Percentiles rank a stretch among this genome's conserved stretches.
Conservation (phyloP, 2,329 filamentous ascomycete genomes). For the Arachnomyces sp. region DNA sequence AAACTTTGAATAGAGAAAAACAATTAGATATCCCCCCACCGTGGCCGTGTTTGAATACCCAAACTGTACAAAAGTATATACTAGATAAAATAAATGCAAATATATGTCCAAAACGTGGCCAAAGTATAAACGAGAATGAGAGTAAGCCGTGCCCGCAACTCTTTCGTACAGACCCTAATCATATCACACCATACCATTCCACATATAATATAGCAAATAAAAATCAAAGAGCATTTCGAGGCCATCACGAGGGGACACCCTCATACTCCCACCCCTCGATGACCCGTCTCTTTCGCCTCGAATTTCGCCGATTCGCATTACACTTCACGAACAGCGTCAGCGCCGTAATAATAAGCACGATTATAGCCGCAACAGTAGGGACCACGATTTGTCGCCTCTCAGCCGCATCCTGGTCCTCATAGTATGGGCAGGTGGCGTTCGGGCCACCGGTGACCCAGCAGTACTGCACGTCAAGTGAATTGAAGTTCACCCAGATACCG, state of each 20-base stretch:
- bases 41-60: too few relatives aligned
- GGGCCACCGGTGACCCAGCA: slow-evolving; percentile 55
- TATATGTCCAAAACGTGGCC: too few relatives aligned
- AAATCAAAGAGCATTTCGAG: too few relatives aligned
- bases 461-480: slow-evolving; percentile 45
- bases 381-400: slow-evolving; percentile 47
- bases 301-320: slow-evolving; percentile 51
- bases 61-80: too few relatives aligned
- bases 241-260: slow-evolving; percentile 48
- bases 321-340: slow-evolving; percentile 58
- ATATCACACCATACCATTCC: too few relatives aligned
- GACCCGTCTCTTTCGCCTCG: slow-evolving; percentile 43
- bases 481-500: slow-evolving; percentile 53
- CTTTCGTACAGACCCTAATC: too few relatives aligned
- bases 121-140: too few relatives aligned
- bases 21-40: too few relatives aligned
- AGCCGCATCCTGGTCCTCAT: slow-evolving; percentile 33
- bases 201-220: too few relatives aligned
- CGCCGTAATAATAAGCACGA: slow-evolving; percentile 53
- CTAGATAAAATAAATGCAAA: too few relatives aligned
- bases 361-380: slow-evolving; percentile 53
- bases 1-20: too few relatives aligned
- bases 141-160: too few relatives aligned
- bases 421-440: slow-evolving; percentile 53
- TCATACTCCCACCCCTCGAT: slow-evolving; percentile 57